These are phyloP conservation scores for Camelina laxa DNA, from an alignment of 345 rosid genomes.

Conservation along the genomic window DNA sequence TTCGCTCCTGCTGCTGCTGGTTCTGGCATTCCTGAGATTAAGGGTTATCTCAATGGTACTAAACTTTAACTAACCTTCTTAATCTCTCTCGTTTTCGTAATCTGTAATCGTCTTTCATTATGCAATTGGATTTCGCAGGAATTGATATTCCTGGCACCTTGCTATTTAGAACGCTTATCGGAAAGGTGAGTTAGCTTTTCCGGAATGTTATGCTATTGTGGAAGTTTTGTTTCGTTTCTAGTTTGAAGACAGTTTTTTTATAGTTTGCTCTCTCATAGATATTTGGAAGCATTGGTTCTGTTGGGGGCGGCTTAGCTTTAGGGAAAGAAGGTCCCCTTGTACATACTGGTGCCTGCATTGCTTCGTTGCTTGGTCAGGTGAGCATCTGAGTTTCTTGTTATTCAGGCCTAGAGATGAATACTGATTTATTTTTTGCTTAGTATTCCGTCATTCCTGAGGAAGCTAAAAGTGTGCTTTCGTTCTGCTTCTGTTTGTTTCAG, in stretches of 20 bases:
- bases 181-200: slow-evolving; percentile 64
- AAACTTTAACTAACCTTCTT: not conserved
- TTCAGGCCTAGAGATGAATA: not conserved
- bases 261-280: slow-evolving; percentile 56
- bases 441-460: slow-evolving; percentile 5
- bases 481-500: slow-evolving; percentile 51
- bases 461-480: slow-evolving; percentile 3
- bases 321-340: slow-evolving; percentile 99
- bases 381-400: slow-evolving; percentile 38
- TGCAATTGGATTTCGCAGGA: slow-evolving; percentile 51
- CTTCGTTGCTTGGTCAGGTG: slow-evolving; percentile 98
- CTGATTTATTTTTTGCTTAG: not conserved
- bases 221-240: not conserved
- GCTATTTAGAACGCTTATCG: slow-evolving; percentile 93
- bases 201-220: not conserved
- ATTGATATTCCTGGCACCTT: slow-evolving; percentile 88
- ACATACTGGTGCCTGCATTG: slow-evolving; percentile 97
- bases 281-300: slow-evolving; percentile 97
- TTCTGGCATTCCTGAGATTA: slow-evolving; percentile 98
- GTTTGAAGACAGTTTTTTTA: slow-evolving; percentile 27
- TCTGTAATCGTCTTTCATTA: not conserved
- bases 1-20: slow-evolving; percentile 99
- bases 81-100: not conserved
- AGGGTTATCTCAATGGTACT: slow-evolving; percentile 95
- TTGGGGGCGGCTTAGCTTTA: slow-evolving; percentile 96